Percentiles rank a stretch among this genome's conserved stretches.
These are phyloP conservation scores for Pseudognaphalium luteoalbum DNA, from an alignment of 129 eudicot species.

Conservation along the genomic window DNA sequence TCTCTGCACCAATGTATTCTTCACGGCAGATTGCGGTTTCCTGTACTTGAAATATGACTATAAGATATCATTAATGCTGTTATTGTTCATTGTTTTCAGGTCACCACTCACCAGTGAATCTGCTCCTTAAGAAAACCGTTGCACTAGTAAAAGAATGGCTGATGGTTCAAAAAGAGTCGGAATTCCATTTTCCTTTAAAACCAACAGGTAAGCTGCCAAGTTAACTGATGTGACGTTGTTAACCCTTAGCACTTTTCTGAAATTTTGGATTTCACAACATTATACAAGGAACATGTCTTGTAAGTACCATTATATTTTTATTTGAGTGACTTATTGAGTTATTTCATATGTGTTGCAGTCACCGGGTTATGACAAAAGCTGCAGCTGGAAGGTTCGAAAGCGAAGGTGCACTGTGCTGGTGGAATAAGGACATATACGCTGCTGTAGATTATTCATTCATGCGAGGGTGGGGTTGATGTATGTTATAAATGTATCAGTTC, in stretches of 20 bases:
- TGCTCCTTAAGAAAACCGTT: constrained; percentile 42
- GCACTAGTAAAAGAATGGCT: constrained; percentile 66
- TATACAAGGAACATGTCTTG: background rate
- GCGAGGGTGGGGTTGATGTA: constrained; percentile 9
- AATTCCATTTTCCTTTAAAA: constrained; percentile 55
- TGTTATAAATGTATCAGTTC: constrained; percentile 13
- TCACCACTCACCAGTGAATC: constrained; percentile 33
- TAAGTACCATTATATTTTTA: no score
- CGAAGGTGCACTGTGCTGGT: constrained; percentile 42
- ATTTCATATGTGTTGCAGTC: constrained; percentile 28
- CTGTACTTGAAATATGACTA: no score
- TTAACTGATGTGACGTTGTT: background rate
- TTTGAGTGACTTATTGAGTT: background rate
- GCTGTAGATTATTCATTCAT: constrained; percentile 29
- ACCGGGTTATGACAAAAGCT: constrained; percentile 31
- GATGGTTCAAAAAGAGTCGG: constrained; percentile 93
- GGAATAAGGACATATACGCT: constrained; percentile 24
- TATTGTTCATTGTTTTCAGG: constrained; percentile 38
- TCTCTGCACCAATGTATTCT: no score
- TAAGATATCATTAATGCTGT: background rate
- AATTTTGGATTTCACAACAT: background rate
- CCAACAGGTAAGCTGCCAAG: constrained; percentile 53
- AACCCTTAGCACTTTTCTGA: background rate
- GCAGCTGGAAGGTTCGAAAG: constrained; percentile 43
- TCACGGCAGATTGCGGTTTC: no score